Conservation (phyloP, 2,329 filamentous ascomycete genomes). For the Fusarium sp. region DNA sequence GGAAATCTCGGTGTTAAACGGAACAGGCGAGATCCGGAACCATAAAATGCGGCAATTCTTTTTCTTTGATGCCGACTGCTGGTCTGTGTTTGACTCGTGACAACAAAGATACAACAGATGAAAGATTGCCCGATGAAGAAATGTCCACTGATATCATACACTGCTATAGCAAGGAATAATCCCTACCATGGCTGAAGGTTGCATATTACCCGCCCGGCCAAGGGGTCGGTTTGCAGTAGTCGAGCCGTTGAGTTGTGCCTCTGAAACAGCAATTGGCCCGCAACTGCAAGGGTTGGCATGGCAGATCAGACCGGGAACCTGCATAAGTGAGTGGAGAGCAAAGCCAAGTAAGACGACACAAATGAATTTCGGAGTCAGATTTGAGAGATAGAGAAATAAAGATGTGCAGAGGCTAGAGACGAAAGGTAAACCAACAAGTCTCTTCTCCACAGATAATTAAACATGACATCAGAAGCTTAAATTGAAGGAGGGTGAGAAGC, state of each 20-base stretch:
- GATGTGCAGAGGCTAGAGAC: neutral
- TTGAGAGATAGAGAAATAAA: neutral
- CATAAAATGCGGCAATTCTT: constrained; percentile 24
- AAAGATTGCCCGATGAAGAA: constrained; percentile 3
- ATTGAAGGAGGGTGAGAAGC: neutral
- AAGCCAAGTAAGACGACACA: constrained; percentile 5
- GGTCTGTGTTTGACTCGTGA: neutral
- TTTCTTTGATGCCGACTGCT: neutral
- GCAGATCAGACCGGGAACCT: constrained; percentile 38
- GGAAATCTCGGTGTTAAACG: neutral
- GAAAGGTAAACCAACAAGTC: neutral
- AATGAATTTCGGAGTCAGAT: neutral
- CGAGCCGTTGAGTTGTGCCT: constrained; percentile 22
- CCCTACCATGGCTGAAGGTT: constrained; percentile 6
- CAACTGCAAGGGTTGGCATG: constrained; percentile 18
- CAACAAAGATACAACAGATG: constrained; percentile 4
- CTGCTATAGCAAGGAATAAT: constrained; percentile 15
- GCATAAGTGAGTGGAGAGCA: constrained; percentile 18
- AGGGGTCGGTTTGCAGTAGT: constrained; percentile 21
- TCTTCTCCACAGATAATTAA: constrained; percentile 27
- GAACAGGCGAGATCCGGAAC: constrained; percentile 1
- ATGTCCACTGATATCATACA: constrained; percentile 22
- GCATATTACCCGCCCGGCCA: constrained; percentile 17
- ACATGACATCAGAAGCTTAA: constrained; percentile 3
- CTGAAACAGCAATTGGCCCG: constrained; percentile 36